These are phyloP conservation scores for Punica granatum DNA, from an alignment of 345 rosid species.

Conservation along the genomic window DNA sequence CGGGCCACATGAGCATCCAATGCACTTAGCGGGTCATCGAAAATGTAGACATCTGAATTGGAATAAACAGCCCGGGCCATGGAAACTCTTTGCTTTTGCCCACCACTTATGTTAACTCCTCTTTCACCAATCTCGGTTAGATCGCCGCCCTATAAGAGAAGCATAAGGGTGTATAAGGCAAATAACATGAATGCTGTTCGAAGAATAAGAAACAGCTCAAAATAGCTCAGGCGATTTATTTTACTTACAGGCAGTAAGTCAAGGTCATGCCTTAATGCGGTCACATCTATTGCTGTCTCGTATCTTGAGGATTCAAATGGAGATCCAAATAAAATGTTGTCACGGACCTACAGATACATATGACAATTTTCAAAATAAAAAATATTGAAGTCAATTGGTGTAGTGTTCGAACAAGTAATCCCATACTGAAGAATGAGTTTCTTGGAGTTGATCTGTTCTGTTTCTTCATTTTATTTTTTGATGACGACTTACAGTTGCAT, in stretches of 20 bases:
- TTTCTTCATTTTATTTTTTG: neutral
- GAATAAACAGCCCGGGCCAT: constrained; percentile 98
- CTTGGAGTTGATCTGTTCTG: neutral
- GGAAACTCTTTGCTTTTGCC: constrained; percentile 99
- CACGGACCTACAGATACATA: constrained; percentile 59
- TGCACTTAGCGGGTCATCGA: constrained; percentile 98
- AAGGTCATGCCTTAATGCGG: constrained; percentile 88
- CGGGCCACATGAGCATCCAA: constrained; percentile 97
- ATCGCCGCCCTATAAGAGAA: constrained; percentile 81
- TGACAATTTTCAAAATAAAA: constrained; percentile 4
- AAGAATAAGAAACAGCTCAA: neutral
- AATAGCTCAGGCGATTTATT: neutral
- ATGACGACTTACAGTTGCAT: constrained; percentile 83
- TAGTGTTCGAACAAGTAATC: neutral
- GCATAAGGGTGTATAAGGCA: neutral
- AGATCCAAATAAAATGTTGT: constrained; percentile 89
- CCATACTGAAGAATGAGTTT: neutral
- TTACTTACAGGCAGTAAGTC: constrained; percentile 77
- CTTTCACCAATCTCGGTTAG: constrained; percentile 99
- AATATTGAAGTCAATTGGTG: neutral
- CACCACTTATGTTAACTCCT: constrained; percentile 99
- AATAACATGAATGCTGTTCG: neutral
- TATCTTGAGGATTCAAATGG: constrained; percentile 68
- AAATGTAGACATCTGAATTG: constrained; percentile 79
- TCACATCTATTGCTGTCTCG: constrained; percentile 79